Evolutionary conservation across 345 rosid genomes (phyloP).

Genomic region (Mangifera indica): DNA sequence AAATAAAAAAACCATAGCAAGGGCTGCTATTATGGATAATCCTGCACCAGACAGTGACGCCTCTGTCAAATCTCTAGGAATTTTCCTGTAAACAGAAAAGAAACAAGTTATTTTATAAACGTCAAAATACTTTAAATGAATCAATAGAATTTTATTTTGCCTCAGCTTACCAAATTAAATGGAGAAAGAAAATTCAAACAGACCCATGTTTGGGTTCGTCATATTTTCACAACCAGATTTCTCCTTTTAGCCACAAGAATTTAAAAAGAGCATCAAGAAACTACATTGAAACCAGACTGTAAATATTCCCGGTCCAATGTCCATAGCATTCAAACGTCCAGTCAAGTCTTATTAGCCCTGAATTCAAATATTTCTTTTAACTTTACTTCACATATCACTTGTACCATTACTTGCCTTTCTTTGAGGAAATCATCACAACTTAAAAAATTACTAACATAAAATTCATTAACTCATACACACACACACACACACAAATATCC

Average conservation of each 20-base stretch:
- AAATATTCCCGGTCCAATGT: background rate
- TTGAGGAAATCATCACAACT: background rate
- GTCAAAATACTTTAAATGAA: background rate
- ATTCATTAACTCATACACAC: too few relatives aligned
- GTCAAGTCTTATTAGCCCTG: background rate
- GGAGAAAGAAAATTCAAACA: background rate
- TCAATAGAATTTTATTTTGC: background rate
- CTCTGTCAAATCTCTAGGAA: constrained; percentile 98
- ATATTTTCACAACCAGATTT: background rate
- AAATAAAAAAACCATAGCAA: constrained; percentile 84
- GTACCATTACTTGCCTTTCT: background rate
- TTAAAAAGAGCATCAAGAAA: background rate
- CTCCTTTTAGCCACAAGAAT: background rate
- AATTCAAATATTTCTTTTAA: background rate
- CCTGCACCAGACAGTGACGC: constrained; percentile 98
- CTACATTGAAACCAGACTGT: background rate
- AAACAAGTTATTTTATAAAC: background rate
- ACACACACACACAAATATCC: background rate
- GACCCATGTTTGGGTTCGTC: background rate
- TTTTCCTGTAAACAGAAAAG: constrained; percentile 63
- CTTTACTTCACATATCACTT: background rate
- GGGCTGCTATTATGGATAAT: constrained; percentile 83
- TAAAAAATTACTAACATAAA: background rate
- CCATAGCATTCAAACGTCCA: background rate
- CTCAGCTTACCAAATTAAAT: background rate